Base-by-base conservation (phyloP, 2,329 filamentous ascomycete species). In the Colletotrichum camelliae region DNA sequence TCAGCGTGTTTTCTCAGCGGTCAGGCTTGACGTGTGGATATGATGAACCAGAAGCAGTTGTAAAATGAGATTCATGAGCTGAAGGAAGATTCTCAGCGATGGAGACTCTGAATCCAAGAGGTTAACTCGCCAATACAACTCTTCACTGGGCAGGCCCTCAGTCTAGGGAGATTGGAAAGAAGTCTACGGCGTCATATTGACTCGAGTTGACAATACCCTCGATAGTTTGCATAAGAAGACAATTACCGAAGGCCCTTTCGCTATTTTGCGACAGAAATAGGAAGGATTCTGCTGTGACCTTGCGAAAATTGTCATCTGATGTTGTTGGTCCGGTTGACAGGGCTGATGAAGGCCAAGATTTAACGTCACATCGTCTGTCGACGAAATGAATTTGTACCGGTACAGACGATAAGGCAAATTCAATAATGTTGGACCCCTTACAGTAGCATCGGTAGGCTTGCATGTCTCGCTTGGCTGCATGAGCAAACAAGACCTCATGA, bases 401-500 rank as follows among this genome's bases (percentile, higher is more conserved):
- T n/a, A 48, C 39, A 48, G 39, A 48, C 9, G n/a, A 18, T 1
- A 48, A 48, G n/a, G n/a, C 5, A 48, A 2, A 4, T 21, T 12
- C 18, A 48, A 5, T 12, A n/a, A n/a, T n/a, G 39, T 5, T 48
- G 39, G n/a, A 48, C 39, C 39, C 39, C 18, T 48, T 48, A 12
- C 5, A 48, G 39, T 48, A 48, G 39, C 39, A 48, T 48, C 39
- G 39, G 9, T n/a, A 48, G 9, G 10, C 39, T 48, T 48, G 12
- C 18, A 48, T 48, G 1, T 12, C 39, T n/a, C n/a, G n/a, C 39
- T 48, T 48, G 39, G 18, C 18, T 48, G 77, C 80, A 65, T 80
- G 81, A 58, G 80, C n/a, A 80, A 31, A 77, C 74, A 12, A 78
- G 79, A 7, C 39, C 39, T 48, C 39, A 48, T 48, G 39, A 48